phyloP scores from a whole-genome alignment of 1,284 basidiomycete species.

The Takashimella tepidaria region DNA sequence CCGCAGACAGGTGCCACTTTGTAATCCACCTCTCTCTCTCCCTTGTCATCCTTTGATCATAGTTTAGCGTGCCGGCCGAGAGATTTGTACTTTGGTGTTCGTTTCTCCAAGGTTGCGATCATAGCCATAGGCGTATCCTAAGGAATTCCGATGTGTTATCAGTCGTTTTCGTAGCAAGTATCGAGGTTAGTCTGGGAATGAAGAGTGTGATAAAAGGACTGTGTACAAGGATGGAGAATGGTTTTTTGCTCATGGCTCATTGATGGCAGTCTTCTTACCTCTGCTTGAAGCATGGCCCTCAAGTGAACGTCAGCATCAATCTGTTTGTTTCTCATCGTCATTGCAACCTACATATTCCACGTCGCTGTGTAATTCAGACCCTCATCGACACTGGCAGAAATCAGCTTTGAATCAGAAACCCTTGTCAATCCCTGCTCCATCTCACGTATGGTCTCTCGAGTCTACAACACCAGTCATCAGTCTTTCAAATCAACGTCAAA shows the following conservation, averaged over 20 bases:
- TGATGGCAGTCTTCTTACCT: conserved; percentile 50
- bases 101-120: conserved; percentile 47
- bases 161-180: too few relatives aligned
- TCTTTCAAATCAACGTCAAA: background rate
- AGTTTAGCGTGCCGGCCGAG: conserved; percentile 10
- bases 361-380: conserved; percentile 72
- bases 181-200: too few relatives aligned
- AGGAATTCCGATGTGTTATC: too few relatives aligned
- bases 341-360: conserved; percentile 61
- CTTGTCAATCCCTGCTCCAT: conserved; percentile 3
- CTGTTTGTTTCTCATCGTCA: background rate
- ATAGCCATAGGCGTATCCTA: conserved; percentile 50
- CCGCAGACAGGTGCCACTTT: too few relatives aligned
- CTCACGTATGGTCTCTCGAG: conserved; percentile 68
- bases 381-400: conserved; percentile 63
- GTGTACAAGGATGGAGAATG: background rate
- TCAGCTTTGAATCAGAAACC: too few relatives aligned
- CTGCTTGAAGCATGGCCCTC: conserved; percentile 57
- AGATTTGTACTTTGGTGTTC: conserved; percentile 33
- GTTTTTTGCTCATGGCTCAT: background rate
- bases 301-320: background rate
- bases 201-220: too few relatives aligned
- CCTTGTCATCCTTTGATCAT: background rate
- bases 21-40: too few relatives aligned
- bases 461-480: conserved; percentile 50